These are phyloP conservation scores for Acer campestre DNA, from an alignment of 345 rosid species.

Conservation along the genomic window DNA sequence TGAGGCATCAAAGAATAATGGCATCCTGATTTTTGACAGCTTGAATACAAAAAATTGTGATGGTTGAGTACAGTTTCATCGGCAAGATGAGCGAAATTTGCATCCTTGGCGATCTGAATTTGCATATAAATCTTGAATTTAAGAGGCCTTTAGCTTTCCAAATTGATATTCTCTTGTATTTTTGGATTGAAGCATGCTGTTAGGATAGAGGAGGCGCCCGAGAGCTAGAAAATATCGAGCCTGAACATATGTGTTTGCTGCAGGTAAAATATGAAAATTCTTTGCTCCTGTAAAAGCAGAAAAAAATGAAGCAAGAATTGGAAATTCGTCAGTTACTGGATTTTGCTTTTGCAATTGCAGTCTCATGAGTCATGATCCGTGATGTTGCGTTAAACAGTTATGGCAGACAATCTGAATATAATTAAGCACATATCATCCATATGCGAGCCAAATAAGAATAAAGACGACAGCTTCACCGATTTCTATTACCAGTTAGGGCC, in stretches of 20 bases:
- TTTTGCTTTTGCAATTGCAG: background rate
- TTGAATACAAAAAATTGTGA: too few species aligned
- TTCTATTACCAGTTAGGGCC: slow-evolving; percentile 71
- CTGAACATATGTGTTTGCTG: slow-evolving; percentile 89
- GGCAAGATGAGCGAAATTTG: too few species aligned
- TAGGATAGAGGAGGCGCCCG: too few species aligned
- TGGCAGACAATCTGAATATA: background rate
- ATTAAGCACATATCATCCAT: background rate
- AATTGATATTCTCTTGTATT: too few species aligned
- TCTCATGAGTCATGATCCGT: slow-evolving; percentile 4
- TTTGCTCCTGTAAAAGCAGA: slow-evolving; percentile 82
- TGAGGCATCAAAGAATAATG: too few species aligned
- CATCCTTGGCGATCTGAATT: too few species aligned
- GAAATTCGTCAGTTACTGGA: slow-evolving; percentile 2
- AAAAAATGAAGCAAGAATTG: background rate
- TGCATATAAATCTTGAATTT: too few species aligned
- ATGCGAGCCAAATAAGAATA: background rate
- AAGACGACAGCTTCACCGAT: slow-evolving; percentile 16
- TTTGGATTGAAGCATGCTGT: too few species aligned
- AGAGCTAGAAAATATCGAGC: too few species aligned
- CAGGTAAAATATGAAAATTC: slow-evolving; percentile 71
- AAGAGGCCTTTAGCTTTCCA: too few species aligned
- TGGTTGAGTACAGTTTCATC: too few species aligned
- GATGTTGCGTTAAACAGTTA: background rate
- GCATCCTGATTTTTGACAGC: too few species aligned